phyloP scores from a whole-genome alignment of 1,139 yeast species.

The Taphrina sp. region DNA sequence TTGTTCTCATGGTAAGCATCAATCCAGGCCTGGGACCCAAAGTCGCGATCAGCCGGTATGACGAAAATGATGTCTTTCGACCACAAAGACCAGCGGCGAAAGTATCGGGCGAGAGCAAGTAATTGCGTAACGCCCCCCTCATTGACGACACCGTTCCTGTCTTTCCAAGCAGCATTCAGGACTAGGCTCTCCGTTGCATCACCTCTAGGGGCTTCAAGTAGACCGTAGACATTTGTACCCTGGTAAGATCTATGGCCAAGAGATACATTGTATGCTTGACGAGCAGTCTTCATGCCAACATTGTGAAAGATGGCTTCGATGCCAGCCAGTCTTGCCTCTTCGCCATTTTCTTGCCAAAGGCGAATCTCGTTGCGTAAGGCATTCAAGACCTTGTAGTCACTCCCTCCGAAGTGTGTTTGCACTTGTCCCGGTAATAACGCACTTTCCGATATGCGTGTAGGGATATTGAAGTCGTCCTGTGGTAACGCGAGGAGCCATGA shows the following conservation, averaged over 20 bases:
- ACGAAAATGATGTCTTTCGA: constrained; percentile 89
- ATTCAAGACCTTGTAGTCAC: constrained; percentile 78
- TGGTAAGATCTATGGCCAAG: constrained; percentile 43
- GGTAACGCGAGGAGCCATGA: constrained; percentile 26
- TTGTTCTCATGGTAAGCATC: constrained; percentile 69
- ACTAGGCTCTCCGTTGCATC: constrained; percentile 97
- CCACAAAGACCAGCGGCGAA: constrained; percentile 87
- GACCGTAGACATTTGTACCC: constrained; percentile 68
- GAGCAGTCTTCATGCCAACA: constrained; percentile 69
- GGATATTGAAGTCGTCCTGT: constrained; percentile 16
- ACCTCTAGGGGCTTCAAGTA: constrained; percentile 89
- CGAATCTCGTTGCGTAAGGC: constrained; percentile 38
- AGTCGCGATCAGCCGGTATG: constrained; percentile 68
- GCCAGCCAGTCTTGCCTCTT: constrained; percentile 46
- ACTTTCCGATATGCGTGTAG: constrained; percentile 86
- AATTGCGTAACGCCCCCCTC: constrained; percentile 78
- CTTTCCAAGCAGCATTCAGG: constrained; percentile 81
- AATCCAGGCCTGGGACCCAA: constrained; percentile 81
- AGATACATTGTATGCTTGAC: constrained; percentile 46
- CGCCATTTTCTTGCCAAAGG: constrained; percentile 40
- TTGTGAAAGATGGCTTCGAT: constrained; percentile 64
- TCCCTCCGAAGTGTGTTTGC: constrained; percentile 83
- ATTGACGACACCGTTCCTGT: constrained; percentile 57
- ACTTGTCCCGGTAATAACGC: constrained; percentile 98
- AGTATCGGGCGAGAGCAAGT: constrained; percentile 72